Evolutionary conservation across 2,329 filamentous ascomycete genomes (phyloP).

Genomic region (Claviceps maximensis): DNA sequence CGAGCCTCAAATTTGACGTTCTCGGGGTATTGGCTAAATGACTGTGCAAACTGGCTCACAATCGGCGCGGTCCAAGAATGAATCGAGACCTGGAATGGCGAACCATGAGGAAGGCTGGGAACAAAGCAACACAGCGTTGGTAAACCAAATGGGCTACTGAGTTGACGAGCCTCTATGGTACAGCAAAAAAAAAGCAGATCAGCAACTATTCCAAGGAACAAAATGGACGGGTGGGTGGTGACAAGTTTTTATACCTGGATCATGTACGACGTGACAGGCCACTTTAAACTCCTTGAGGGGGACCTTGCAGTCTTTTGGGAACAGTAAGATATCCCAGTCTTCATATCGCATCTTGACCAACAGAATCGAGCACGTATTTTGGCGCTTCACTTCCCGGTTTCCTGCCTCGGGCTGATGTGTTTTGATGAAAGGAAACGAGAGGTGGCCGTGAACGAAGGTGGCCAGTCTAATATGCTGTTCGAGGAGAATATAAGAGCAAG

Average conservation of each 20-base stretch:
- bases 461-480: not conserved
- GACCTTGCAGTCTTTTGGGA: conserved; percentile 50
- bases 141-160: conserved; percentile 35
- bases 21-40: conserved; percentile 42
- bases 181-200: not conserved
- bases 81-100: conserved; percentile 57
- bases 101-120: conserved; percentile 44
- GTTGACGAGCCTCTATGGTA: conserved; percentile 36
- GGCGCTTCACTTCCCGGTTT: not conserved
- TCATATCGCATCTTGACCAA: conserved; percentile 59
- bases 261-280: conserved; percentile 55
- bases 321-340: conserved; percentile 76
- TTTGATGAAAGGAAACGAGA: not conserved
- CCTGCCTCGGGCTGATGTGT: not conserved
- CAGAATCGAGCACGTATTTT: not conserved
- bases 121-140: conserved; percentile 61
- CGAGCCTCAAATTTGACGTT: conserved; percentile 50
- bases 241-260: conserved; percentile 22
- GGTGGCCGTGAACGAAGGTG: not conserved
- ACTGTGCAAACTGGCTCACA: conserved; percentile 42
- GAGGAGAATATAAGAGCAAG: not conserved
- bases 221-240: not conserved
- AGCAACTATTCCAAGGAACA: not conserved
- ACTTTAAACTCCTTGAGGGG: conserved; percentile 77
- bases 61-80: conserved; percentile 57